Evolutionary conservation across 2,329 filamentous ascomycete genomes (phyloP), one percentile per base, ranked within the genome.

Genomic region (Claviceps capensis): DNA sequence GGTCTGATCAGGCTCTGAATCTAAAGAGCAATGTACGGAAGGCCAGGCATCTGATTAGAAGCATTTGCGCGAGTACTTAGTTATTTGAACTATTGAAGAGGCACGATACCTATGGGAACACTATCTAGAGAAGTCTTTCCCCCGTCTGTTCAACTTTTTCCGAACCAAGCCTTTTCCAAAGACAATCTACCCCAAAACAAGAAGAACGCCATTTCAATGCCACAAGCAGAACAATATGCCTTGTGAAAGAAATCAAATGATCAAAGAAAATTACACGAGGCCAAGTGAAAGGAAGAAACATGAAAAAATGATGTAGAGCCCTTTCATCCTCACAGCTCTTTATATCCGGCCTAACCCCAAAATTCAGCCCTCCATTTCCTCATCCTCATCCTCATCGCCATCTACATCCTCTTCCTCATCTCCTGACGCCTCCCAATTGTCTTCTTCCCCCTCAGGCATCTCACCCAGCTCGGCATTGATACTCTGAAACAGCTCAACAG

Each of bases 401-500:
- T 51, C 61, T 38, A 71, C 73, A 11, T 72, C 74, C 2, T 72
- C 73, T 61, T 72, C 75, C 8, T 73, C 75, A 11, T 73, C 79
- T 30, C 75, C 77, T 37, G 73, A 75, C 19, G 73, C 77, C 34
- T 80, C 77, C 38, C 56, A 59, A 34, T 55, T 43, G n/a, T 73
- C 77, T 19, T 78, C 75, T 19, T 78, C 76, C 17, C 74, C 73
- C 34, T 75, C 73, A 17, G 72, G 69, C 13, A 76, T 73, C 58
- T 79, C 78, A 3, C 83, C 83, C 3, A 90, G 70, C 60, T 81
- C 81, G 53, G 77, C 73, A 58, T 78, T 79, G 53, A 89, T 78
- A 51, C 71, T 73, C 42, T 72, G 71, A 44, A 88, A 69, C 45
- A 94, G 72, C 70, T 93, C 86, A 54, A 76, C 71, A 0, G 86